Percentiles rank a stretch among this genome's conserved stretches.
These are phyloP conservation scores for Leccinum truebloodii DNA, from an alignment of 768 basidiomycete genomes.

Conservation along the genomic window DNA sequence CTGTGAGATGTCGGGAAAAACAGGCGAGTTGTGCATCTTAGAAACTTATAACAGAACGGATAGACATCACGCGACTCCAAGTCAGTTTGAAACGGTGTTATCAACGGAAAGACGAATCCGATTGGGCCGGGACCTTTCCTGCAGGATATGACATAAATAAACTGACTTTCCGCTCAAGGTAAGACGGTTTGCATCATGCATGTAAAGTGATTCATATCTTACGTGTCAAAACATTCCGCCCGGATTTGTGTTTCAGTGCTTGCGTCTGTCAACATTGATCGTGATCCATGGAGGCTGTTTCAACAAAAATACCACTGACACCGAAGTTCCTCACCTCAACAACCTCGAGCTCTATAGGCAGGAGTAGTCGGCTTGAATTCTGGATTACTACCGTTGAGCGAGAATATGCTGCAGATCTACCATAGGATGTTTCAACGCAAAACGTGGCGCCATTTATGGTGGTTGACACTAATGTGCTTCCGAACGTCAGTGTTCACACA, in stretches of 20 bases:
- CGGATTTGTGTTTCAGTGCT: neutral
- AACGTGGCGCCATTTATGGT: slow-evolving; percentile 53
- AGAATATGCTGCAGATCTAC: slow-evolving; percentile 27
- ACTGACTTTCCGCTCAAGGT: slow-evolving; percentile 3
- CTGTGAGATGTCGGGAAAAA: slow-evolving; percentile 10
- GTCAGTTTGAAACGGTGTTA: slow-evolving; percentile 18
- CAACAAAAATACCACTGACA: slow-evolving; percentile 51
- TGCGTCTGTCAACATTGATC: slow-evolving; percentile 37
- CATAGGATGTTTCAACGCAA: slow-evolving; percentile 54
- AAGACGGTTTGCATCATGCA: neutral
- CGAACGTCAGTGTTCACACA: neutral
- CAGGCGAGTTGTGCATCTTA: slow-evolving; percentile 14
- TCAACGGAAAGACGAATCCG: neutral
- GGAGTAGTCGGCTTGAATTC: slow-evolving; percentile 45
- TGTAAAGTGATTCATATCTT: neutral
- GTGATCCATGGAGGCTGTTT: slow-evolving; percentile 51
- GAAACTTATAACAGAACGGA: slow-evolving; percentile 1
- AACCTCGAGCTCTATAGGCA: slow-evolving; percentile 32
- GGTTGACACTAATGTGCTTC: slow-evolving; percentile 36
- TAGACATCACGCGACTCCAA: slow-evolving; percentile 1
- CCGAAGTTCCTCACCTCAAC: slow-evolving; percentile 45
- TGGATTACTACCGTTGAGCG: slow-evolving; percentile 12
- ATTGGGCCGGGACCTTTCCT: neutral
- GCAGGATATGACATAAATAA: neutral
- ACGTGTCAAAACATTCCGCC: neutral